Base-by-base conservation (phyloP, 2,329 filamentous ascomycete species). In the Phaeosphaeria sp. region DNA sequence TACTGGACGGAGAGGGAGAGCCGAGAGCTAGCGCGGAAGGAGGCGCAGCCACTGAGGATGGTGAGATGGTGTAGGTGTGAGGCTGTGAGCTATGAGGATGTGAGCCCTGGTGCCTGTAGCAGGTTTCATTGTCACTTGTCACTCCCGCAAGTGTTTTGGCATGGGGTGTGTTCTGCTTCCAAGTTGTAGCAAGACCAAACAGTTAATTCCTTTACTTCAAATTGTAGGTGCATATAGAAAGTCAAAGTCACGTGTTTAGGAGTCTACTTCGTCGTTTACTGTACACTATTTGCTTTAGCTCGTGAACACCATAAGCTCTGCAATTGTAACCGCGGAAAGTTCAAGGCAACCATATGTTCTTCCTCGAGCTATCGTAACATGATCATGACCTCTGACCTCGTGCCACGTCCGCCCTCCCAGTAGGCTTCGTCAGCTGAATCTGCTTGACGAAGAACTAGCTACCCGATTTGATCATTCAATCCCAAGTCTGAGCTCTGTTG, bases 1-100 rank as follows among this genome's bases (percentile, higher is more conserved):
- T 71, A 27, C 43, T 71, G 13, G 62, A 71, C 46, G 33, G 30
- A 0, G 42, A 56, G 27, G 54, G 50, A 10, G 36, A 52, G 58
- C 44, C 58, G 53, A 52, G 53, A 80, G 3, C 43, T 50, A 58
- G 58, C 54, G 22, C 50, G 22, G 66, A 62, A 51, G 65, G 54
- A 47, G 41, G 51, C 11, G 9, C 21, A 18, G 9, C 30, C 55
- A 22, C 63, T 54, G 39, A 58, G 30, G 20, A 58, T 52, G 57
- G 55, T 33, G 50, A 46, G 20, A 44, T 56, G 48, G 48, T 43
- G 30, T 54, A 10, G 20, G n/a, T 15, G 9, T 22, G n/a, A n/a
- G n/a, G n/a, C n/a, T n/a, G n/a, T n/a, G n/a, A n/a, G n/a, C n/a
- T n/a, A n/a, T n/a, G n/a, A n/a, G n/a, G n/a, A n/a, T n/a, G n/a